Evolutionary conservation across 2,329 filamentous ascomycete genomes (phyloP), one percentile per base, ranked within the genome.

Genomic region (Ophiosphaerella korrae): DNA sequence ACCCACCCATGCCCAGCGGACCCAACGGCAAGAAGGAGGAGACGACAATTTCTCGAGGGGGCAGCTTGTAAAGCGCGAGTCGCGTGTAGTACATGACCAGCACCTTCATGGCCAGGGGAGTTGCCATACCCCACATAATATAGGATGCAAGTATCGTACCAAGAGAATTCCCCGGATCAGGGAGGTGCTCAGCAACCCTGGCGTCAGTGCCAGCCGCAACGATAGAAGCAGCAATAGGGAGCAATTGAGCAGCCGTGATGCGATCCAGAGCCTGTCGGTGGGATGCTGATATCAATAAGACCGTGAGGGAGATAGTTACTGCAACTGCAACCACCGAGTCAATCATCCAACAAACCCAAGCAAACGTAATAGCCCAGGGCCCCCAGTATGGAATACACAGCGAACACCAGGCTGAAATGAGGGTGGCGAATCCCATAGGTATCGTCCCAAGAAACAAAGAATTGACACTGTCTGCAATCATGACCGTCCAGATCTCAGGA

Each of bases 51-150:
- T 88, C 87, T 42, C 82, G 78, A 1, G 85, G 82, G 0, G 87
- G 87, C 12, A 89, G 77, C 34, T 85, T 84, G 70, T 89, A 82
- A 2, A 89, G 69, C 3, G 83, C 84, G 8, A 90, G 77, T 9
- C 87, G 84, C 52, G 87, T 84, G 64, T 88, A 88, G 71, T 90
- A 90, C 33, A 90, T 80, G 9, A 83, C 84, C 23, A 89, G 74
- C 16, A 88, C 80, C 36, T 81, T 78, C 69, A 86, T 80, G 1
- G 86, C 82, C 43, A 90, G 72, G 0, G 82, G 82, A 2, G 80
- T 78, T 4, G 85, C 84, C 50, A 84, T 83, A 0, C 87, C 87
- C 85, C 85, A 89, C 57, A 90, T 81, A 13, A 89, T 75, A 64
- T 89, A 90, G 3, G 80, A 85, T 13, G 77, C 77, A n/a, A 88